A percentile compares a stretch with the other conserved stretches of the same genome.
Conservation (phyloP, 1,284 basidiomycete genomes). For the Trichosporon coremiiforme region DNA sequence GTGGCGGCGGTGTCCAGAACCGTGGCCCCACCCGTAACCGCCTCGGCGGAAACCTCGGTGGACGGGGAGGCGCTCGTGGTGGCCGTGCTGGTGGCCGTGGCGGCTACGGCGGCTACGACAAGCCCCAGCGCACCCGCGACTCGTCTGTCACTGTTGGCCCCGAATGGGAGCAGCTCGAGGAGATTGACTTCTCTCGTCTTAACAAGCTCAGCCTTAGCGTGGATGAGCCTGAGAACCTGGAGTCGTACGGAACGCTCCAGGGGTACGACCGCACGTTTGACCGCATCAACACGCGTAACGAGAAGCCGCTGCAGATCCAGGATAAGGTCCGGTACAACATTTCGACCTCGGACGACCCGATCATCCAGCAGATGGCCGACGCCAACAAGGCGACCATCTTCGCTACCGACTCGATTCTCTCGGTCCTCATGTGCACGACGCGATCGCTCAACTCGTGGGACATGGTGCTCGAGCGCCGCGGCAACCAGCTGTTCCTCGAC, state of each 20-base stretch:
- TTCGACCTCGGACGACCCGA: constrained; percentile 94
- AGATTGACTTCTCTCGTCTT: constrained; percentile 94
- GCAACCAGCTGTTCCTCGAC: constrained; percentile 93
- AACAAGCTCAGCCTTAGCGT: constrained; percentile 90
- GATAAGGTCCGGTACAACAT: constrained; percentile 98
- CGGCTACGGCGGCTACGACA: constrained; percentile 92
- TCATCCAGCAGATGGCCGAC: constrained; percentile 82
- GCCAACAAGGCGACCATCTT: constrained; percentile 83
- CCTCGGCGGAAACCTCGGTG: constrained; percentile 38
- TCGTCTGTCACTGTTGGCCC: constrained; percentile 90
- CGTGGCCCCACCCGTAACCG: constrained; percentile 41
- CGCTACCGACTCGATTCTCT: constrained; percentile 93
- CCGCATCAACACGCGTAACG: constrained; percentile 89
- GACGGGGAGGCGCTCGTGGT: constrained; percentile 47
- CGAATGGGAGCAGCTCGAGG: constrained; percentile 92
- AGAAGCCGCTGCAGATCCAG: constrained; percentile 83
- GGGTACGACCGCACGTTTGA: constrained; percentile 95
- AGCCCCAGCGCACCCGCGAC: constrained; percentile 88
- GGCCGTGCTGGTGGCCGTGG: constrained; percentile 67
- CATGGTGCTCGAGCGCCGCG: constrained; percentile 90
- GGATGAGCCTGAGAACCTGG: constrained; percentile 81
- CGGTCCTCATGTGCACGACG: constrained; percentile 93
- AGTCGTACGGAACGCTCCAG: constrained; percentile 84
- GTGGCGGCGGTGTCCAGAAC: constrained; percentile 31
- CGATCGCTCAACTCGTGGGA: constrained; percentile 99